A percentile compares a stretch with the other conserved stretches of the same genome.
phyloP scores from a whole-genome alignment of 495 filamentous ascomycete genomes.

The Lophium mytilinum region DNA sequence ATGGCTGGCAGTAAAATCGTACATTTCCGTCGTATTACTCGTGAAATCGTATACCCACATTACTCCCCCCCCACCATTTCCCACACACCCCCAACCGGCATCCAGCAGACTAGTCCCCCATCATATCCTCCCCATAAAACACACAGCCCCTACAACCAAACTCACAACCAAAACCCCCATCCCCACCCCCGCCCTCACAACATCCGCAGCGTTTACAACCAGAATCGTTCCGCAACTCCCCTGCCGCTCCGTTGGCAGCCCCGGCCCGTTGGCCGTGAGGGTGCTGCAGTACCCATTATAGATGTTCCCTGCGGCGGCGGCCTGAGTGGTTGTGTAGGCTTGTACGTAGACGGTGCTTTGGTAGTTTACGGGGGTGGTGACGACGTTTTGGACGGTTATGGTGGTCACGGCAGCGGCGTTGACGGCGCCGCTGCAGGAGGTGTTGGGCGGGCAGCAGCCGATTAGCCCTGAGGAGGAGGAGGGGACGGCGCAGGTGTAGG shows the following conservation, averaged over 20 bases:
- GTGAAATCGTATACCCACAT: too few relatives aligned
- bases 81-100: too few relatives aligned
- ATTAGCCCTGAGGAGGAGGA: slow-evolving; percentile 18
- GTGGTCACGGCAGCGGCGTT: slow-evolving; percentile 20
- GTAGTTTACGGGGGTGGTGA: background rate
- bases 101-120: too few relatives aligned
- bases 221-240: background rate
- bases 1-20: too few relatives aligned
- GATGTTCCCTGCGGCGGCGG: background rate
- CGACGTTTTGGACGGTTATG: slow-evolving; percentile 10
- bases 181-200: background rate
- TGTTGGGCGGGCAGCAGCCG: slow-evolving; percentile 33
- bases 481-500: slow-evolving; percentile 26
- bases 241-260: background rate
- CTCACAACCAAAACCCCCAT: background rate
- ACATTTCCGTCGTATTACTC: too few relatives aligned
- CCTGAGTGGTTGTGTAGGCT: background rate
- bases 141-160: background rate
- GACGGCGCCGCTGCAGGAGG: slow-evolving; percentile 24
- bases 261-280: background rate
- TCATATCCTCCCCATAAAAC: too few relatives aligned
- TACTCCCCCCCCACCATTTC: too few relatives aligned
- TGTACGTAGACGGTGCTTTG: slow-evolving; percentile 18
- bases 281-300: background rate
- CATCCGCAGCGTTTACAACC: background rate